phyloP scores from a whole-genome alignment of 2,329 filamentous ascomycete genomes.

The Venturiaceae sp. region DNA sequence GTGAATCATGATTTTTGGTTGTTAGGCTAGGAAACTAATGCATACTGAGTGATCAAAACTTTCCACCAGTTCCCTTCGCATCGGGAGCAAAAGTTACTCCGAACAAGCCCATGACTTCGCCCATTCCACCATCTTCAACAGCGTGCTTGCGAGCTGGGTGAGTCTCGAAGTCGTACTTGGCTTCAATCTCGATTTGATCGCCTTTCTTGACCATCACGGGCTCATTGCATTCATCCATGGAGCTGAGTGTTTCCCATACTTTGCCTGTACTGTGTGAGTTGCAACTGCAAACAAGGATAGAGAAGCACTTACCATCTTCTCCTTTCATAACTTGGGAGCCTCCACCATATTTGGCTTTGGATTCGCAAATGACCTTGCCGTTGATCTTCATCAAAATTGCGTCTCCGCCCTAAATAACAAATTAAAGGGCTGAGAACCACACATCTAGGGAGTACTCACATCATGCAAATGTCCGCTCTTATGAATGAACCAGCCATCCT shows the following conservation, averaged over 20 bases:
- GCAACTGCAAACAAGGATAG: neutral
- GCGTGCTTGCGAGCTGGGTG: constrained; percentile 1
- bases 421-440: neutral
- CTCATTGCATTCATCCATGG: constrained; percentile 1
- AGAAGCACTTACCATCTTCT: neutral
- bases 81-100: neutral
- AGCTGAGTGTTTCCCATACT: neutral
- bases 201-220: constrained; percentile 1
- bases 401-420: neutral
- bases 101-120: neutral
- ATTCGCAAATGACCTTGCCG: neutral
- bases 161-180: neutral
- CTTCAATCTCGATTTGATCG: neutral
- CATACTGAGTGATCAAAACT: too few species aligned
- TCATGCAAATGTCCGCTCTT: neutral
- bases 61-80: neutral
- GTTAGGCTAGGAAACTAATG: too few species aligned
- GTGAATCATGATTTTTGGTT: too few species aligned
- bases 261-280: neutral
- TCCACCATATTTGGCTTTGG: constrained; percentile 4
- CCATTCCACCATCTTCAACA: neutral
- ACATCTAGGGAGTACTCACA: too few species aligned
- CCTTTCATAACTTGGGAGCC: neutral
- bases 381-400: neutral
- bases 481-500: neutral